These are phyloP conservation scores for Cutaneotrichosporon sp. DNA, from an alignment of 1,284 basidiomycete species.

Conservation along the genomic window DNA sequence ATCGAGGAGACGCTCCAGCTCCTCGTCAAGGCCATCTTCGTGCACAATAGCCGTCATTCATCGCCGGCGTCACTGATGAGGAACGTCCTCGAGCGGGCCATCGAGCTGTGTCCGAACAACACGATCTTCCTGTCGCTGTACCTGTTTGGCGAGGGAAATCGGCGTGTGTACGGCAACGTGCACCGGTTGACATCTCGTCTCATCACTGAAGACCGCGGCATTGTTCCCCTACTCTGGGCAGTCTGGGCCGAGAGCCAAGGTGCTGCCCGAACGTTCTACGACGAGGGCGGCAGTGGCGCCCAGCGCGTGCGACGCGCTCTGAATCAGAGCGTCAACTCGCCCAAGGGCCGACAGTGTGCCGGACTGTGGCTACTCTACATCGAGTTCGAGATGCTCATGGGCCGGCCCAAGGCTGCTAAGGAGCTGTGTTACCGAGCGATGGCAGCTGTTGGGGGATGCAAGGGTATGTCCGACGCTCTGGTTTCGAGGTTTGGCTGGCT, in stretches of 20 bases:
- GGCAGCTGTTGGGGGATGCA: slow-evolving; percentile 57
- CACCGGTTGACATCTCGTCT: slow-evolving; percentile 42
- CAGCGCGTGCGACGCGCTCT: slow-evolving; percentile 45
- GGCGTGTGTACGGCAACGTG: slow-evolving; percentile 52
- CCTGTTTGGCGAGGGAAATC: slow-evolving; percentile 51
- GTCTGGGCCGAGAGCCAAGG: slow-evolving; percentile 48
- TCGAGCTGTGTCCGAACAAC: slow-evolving; percentile 53
- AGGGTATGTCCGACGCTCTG: slow-evolving; percentile 34
- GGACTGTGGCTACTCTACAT: slow-evolving; percentile 73
- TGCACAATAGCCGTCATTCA: slow-evolving; percentile 37
- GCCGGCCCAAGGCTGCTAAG: slow-evolving; percentile 67
- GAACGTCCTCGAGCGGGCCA: slow-evolving; percentile 48
- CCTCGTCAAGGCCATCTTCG: slow-evolving; percentile 47
- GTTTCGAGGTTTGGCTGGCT: neutral
- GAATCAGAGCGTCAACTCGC: slow-evolving; percentile 41
- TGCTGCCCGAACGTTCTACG: slow-evolving; percentile 43
- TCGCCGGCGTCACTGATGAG: slow-evolving; percentile 45
- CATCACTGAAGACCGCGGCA: slow-evolving; percentile 29
- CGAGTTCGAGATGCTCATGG: slow-evolving; percentile 74
- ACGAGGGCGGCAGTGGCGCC: slow-evolving; percentile 39
- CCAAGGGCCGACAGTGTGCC: slow-evolving; percentile 31
- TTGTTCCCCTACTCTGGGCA: slow-evolving; percentile 43
- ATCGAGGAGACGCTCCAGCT: slow-evolving; percentile 51
- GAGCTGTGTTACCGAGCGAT: slow-evolving; percentile 75
- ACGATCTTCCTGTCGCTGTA: slow-evolving; percentile 54